These are phyloP conservation scores for Vitis amurensis DNA, from an alignment of 164 flowering plant species.

Conservation along the genomic window DNA sequence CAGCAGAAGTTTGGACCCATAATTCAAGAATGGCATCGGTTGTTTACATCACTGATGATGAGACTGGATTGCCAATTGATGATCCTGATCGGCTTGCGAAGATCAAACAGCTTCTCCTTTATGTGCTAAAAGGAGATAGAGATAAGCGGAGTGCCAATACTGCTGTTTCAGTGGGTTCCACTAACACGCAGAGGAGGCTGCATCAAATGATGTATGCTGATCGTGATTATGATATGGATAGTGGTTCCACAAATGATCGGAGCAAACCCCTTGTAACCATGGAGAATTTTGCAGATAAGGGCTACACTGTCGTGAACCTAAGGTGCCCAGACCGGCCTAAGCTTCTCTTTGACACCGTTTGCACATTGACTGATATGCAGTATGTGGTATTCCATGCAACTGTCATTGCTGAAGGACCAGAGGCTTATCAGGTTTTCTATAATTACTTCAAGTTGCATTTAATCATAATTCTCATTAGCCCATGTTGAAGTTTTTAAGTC, in stretches of 20 bases:
- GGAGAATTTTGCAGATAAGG: slow-evolving; percentile 65
- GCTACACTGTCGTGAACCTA: slow-evolving; percentile 79
- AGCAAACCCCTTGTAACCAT: slow-evolving; percentile 61
- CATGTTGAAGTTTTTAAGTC: too few species aligned
- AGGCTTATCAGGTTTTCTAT: slow-evolving; percentile 73
- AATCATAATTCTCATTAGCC: too few species aligned
- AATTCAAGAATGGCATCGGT: slow-evolving; percentile 95
- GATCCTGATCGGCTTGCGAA: slow-evolving; percentile 59
- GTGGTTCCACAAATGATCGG: slow-evolving; percentile 30
- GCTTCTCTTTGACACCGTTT: slow-evolving; percentile 86
- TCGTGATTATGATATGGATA: slow-evolving; percentile 67
- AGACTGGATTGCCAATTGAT: slow-evolving; percentile 52
- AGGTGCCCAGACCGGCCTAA: slow-evolving; percentile 81
- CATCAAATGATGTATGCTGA: slow-evolving; percentile 97
- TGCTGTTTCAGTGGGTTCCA: slow-evolving; percentile 62
- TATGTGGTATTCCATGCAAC: slow-evolving; percentile 90
- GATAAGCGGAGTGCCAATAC: slow-evolving; percentile 73
- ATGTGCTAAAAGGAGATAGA: slow-evolving; percentile 67
- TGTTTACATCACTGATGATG: slow-evolving; percentile 77
- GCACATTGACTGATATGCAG: slow-evolving; percentile 94
- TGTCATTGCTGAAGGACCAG: slow-evolving; percentile 75
- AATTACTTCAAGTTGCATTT: neutral
- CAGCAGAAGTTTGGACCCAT: slow-evolving; percentile 97
- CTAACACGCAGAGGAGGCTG: slow-evolving; percentile 81
- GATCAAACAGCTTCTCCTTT: slow-evolving; percentile 67